These are phyloP conservation scores for Euphorbia neoarborescens DNA, from an alignment of 441 rosid species.

Conservation along the genomic window DNA sequence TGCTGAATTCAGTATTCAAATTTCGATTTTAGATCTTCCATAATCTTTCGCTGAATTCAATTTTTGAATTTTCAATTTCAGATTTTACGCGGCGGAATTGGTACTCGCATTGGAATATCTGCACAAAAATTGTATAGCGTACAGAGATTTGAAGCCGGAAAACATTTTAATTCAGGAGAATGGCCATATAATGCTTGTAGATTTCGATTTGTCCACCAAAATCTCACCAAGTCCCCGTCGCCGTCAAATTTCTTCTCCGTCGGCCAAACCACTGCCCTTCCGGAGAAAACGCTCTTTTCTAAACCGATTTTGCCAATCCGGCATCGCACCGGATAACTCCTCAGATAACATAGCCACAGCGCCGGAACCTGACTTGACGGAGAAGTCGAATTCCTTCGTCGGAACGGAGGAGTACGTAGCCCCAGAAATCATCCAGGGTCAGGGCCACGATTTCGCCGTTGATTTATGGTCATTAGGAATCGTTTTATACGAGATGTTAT, in stretches of 20 bases:
- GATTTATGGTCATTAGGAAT: conserved; percentile 84
- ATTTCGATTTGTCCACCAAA: conserved; percentile 77
- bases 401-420: conserved; percentile 91
- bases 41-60: not conserved
- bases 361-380: conserved; percentile 21
- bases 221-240: conserved; percentile 31
- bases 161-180: conserved; percentile 80
- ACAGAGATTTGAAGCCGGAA: conserved; percentile 94
- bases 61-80: conserved; percentile 23
- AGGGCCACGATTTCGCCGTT: conserved; percentile 67
- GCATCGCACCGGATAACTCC: conserved; percentile 32
- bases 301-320: conserved; percentile 31
- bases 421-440: conserved; percentile 61
- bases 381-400: conserved; percentile 72
- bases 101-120: conserved; percentile 78
- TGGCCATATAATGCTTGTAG: conserved; percentile 93
- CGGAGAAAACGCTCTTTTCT: conserved; percentile 24
- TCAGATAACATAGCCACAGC: not conserved
- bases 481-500: conserved; percentile 68
- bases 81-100: conserved; percentile 85
- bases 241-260: conserved; percentile 20
- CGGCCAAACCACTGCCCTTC: not conserved
- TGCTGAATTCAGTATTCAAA: not conserved
- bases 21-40: too few species aligned
- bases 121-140: conserved; percentile 73